Evolutionary conservation across 208 protist species (phyloP).

Genomic region (Angomonas desouzai): DNA sequence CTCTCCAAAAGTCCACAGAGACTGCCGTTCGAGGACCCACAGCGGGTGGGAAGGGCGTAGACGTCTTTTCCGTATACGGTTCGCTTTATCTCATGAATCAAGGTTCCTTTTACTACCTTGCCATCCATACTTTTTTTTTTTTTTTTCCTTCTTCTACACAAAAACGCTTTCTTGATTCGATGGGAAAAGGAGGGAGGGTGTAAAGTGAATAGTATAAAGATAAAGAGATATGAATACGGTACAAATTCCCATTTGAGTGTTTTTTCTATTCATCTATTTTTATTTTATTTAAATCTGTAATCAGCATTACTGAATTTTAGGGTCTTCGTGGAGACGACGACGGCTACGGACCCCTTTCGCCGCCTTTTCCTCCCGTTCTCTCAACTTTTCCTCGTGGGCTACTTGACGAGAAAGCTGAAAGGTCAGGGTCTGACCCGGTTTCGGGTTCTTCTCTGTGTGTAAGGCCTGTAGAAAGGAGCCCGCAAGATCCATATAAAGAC

Average conservation of each 20-base stretch:
- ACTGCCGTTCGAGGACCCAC: neutral
- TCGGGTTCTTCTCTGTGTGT: constrained; percentile 70
- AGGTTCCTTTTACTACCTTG: neutral
- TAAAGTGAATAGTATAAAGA: no score
- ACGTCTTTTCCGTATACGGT: neutral
- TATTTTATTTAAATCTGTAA: no score
- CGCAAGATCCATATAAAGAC: constrained; percentile 86
- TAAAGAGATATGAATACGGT: neutral
- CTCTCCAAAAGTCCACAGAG: neutral
- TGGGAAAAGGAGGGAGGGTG: no score
- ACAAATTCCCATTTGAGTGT: neutral
- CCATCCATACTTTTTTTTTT: no score
- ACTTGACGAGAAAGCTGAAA: constrained; percentile 79
- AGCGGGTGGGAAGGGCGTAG: neutral
- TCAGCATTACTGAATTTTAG: constrained; percentile 17
- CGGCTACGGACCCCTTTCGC: constrained; percentile 27
- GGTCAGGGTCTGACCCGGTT: constrained; percentile 51
- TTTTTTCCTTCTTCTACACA: no score
- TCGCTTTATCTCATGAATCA: neutral
- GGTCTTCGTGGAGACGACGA: constrained; percentile 34
- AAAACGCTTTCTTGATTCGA: neutral
- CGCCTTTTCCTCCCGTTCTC: constrained; percentile 43
- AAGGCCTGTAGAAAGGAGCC: constrained; percentile 84
- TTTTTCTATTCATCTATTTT: neutral
- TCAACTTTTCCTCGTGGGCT: constrained; percentile 68